Percentiles rank a stretch among this genome's conserved stretches.
phyloP scores from a whole-genome alignment of 1,284 basidiomycete species.

The Coniophora puteana region DNA sequence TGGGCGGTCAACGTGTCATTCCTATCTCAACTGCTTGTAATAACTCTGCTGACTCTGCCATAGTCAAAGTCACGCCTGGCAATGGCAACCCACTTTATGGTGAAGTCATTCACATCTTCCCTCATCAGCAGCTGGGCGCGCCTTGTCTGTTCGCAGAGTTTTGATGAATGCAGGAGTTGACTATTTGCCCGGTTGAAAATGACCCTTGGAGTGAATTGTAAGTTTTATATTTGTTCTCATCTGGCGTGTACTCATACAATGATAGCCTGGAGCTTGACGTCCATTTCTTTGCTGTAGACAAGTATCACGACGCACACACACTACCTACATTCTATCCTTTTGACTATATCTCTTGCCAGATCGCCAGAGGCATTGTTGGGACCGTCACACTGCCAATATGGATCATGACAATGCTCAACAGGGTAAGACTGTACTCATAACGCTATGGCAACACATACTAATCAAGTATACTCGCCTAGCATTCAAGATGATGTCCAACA shows the following conservation, averaged over 20 bases:
- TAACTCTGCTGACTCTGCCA: conserved; percentile 6
- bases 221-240: neutral
- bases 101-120: conserved; percentile 1
- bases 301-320: neutral
- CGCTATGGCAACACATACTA: too few species aligned
- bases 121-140: neutral
- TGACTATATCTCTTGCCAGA: conserved; percentile 6
- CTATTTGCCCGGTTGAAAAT: neutral
- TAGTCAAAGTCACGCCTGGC: conserved; percentile 3
- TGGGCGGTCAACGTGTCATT: conserved; percentile 9
- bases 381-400: conserved; percentile 6
- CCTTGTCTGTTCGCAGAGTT: conserved; percentile 1
- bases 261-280: conserved; percentile 13
- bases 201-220: conserved; percentile 13
- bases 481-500: too few species aligned
- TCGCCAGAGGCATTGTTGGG: conserved; percentile 5
- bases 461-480: too few species aligned
- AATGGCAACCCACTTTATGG: neutral
- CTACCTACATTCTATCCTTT: conserved; percentile 8
- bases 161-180: conserved; percentile 1
- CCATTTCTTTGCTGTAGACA: conserved; percentile 5
- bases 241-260: neutral
- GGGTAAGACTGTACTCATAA: too few species aligned
- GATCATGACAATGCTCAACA: conserved; percentile 16
- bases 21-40: neutral